phyloP scores from a whole-genome alignment of 1,139 yeast species.

The Zygosaccharomyces pseudobailii region DNA sequence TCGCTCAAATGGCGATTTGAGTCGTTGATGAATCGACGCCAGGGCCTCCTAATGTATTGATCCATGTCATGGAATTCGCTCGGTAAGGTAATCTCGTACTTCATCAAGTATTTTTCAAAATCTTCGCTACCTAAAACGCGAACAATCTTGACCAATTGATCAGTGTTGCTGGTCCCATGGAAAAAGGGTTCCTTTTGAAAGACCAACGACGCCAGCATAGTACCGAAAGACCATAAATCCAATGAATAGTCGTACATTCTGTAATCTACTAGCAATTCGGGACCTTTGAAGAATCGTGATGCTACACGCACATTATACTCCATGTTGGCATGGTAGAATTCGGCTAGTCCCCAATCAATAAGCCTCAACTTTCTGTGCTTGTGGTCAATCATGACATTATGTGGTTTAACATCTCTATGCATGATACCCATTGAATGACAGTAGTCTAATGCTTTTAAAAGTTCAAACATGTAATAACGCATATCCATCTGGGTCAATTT shows the following conservation, averaged over 20 bases:
- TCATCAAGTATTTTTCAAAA: constrained; percentile 64
- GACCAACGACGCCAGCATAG: constrained; percentile 95
- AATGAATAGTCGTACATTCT: constrained; percentile 91
- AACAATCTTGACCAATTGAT: constrained; percentile 92
- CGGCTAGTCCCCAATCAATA: constrained; percentile 99
- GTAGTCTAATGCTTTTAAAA: constrained; percentile 84
- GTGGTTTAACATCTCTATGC: constrained; percentile 99
- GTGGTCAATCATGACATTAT: constrained; percentile 97
- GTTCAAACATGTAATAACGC: constrained; percentile 82
- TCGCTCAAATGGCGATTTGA: constrained; percentile 63
- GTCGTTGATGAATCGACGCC: constrained; percentile 75
- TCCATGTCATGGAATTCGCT: constrained; percentile 83
- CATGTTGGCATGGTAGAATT: constrained; percentile 90
- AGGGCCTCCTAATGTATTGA: constrained; percentile 78
- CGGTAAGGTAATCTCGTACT: constrained; percentile 71
- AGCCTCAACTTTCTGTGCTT: constrained; percentile 63
- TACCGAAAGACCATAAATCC: constrained; percentile 96
- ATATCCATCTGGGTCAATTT: constrained; percentile 79
- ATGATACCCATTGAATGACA: constrained; percentile 97
- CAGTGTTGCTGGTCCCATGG: constrained; percentile 94
- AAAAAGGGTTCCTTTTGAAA: constrained; percentile 96
- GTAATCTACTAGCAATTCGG: constrained; percentile 89
- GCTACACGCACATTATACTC: constrained; percentile 97
- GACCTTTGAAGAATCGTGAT: constrained; percentile 96
- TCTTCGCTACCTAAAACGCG: constrained; percentile 89